These are phyloP conservation scores for Parathielavia appendiculata DNA, from an alignment of 495 filamentous ascomycete genomes.

Conservation along the genomic window DNA sequence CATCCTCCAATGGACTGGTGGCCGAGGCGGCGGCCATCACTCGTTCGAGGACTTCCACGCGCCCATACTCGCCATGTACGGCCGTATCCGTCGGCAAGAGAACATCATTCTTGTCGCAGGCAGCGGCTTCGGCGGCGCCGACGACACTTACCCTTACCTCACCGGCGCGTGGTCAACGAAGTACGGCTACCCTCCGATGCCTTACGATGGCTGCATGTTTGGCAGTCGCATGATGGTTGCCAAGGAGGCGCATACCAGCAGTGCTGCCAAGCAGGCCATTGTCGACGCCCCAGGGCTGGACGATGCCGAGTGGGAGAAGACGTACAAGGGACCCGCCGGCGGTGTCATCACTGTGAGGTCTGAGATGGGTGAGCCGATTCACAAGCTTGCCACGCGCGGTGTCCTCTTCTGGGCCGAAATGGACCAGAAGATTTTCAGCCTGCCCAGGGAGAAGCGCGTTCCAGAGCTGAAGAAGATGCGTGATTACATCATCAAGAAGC, in stretches of 20 bases:
- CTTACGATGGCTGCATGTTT: constrained; percentile 85
- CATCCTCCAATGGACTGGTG: constrained; percentile 91
- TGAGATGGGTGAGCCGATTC: constrained; percentile 98
- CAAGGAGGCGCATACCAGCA: constrained; percentile 90
- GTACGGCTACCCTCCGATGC: constrained; percentile 89
- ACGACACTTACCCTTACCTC: constrained; percentile 90
- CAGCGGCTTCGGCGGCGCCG: constrained; percentile 85
- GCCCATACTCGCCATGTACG: constrained; percentile 87
- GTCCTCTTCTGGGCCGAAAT: constrained; percentile 96
- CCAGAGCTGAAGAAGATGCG: constrained; percentile 87
- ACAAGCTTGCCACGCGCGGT: constrained; percentile 94
- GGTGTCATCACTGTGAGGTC: constrained; percentile 96
- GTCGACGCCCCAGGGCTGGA: constrained; percentile 83
- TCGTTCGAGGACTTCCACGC: constrained; percentile 95
- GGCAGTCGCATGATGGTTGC: constrained; percentile 92
- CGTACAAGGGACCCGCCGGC: constrained; percentile 85
- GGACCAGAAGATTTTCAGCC: constrained; percentile 94
- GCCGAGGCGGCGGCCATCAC: constrained; percentile 89
- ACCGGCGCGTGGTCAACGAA: constrained; percentile 79
- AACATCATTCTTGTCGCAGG: constrained; percentile 89
- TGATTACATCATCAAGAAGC: constrained; percentile 93
- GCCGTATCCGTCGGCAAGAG: constrained; percentile 68
- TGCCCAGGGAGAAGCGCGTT: constrained; percentile 90
- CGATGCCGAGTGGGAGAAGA: constrained; percentile 91
- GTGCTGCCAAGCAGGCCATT: constrained; percentile 91